These are phyloP conservation scores for Candida verbasci DNA, from an alignment of 805 yeast species.

Conservation along the genomic window DNA sequence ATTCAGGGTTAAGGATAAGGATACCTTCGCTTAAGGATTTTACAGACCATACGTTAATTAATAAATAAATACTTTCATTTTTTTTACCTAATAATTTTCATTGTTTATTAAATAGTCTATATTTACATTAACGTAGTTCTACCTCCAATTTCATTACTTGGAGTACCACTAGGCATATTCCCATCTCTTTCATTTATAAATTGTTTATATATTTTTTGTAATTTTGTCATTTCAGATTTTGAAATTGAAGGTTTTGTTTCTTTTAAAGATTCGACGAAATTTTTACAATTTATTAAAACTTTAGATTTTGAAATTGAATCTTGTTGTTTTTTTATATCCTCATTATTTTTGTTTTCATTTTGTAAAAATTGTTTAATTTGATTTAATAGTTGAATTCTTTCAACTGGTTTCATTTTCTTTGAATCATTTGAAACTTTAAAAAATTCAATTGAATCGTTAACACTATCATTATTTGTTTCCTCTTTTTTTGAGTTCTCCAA, in stretches of 20 bases:
- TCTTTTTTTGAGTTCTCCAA: conserved; percentile 33
- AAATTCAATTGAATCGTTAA: conserved; percentile 26
- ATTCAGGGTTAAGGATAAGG: no score
- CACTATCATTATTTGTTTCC: conserved; percentile 8
- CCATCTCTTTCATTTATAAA: conserved; percentile 80
- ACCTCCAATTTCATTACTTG: conserved; percentile 80
- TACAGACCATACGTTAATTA: no score
- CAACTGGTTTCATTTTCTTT: conserved; percentile 30
- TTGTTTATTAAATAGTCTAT: no score
- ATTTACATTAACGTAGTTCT: conserved; percentile 73
- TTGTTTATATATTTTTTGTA: conserved; percentile 59
- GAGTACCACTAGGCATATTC: conserved; percentile 79
- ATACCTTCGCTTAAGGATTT: no score
- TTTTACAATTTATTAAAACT: conserved; percentile 47
- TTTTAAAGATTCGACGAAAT: conserved; percentile 56
- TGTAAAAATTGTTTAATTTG: conserved; percentile 39
- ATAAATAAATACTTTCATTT: no score
- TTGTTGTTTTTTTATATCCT: conserved; percentile 5
- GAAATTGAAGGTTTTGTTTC: conserved; percentile 94
- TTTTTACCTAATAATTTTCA: no score
- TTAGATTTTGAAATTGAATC: conserved; percentile 12
- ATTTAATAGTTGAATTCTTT: conserved; percentile 35
- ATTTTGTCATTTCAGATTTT: conserved; percentile 57
- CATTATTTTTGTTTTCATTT: conserved; percentile 11
- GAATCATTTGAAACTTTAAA: conserved; percentile 36